Conservation (phyloP, 306 rosid species). For the Inga oerstediana region DNA sequence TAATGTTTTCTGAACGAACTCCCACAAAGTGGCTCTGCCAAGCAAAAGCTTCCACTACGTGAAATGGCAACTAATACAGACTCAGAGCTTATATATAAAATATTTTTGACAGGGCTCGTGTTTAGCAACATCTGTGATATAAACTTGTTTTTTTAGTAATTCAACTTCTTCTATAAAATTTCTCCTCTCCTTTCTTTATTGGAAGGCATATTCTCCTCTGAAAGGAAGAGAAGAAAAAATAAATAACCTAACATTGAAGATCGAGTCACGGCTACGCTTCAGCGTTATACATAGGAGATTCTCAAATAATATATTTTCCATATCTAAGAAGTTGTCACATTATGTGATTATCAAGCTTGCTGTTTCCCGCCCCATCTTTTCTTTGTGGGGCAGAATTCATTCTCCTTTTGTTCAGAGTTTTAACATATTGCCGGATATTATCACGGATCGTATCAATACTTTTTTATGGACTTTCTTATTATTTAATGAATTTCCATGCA, state of each 20-base stretch:
- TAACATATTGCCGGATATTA: background rate
- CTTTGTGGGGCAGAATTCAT: conserved; percentile 1
- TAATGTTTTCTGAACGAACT: background rate
- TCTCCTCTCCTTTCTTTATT: background rate
- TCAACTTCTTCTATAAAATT: background rate
- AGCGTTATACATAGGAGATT: conserved; percentile 1
- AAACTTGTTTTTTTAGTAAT: background rate
- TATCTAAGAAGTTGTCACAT: background rate
- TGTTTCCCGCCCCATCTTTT: conserved; percentile 1
- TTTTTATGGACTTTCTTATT: background rate
- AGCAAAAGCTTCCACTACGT: conserved; percentile 17
- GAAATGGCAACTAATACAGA: conserved; percentile 20
- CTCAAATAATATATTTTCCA: conserved; percentile 6
- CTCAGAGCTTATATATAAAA: background rate
- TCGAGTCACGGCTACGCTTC: background rate
- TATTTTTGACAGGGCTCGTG: conserved; percentile 1
- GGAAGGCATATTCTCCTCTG: conserved; percentile 1
- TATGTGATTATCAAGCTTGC: background rate
- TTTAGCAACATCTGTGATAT: background rate
- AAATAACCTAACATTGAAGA: conserved; percentile 11
- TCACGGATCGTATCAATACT: no score
- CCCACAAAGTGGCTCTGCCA: background rate
- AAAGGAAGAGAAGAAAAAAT: background rate
- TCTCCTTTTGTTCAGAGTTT: background rate
- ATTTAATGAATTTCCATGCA: background rate